Evolutionary conservation across 1,284 basidiomycete genomes (phyloP), one percentile per base, ranked within the genome.

Genomic region (Singerocomus rubriflavus): DNA sequence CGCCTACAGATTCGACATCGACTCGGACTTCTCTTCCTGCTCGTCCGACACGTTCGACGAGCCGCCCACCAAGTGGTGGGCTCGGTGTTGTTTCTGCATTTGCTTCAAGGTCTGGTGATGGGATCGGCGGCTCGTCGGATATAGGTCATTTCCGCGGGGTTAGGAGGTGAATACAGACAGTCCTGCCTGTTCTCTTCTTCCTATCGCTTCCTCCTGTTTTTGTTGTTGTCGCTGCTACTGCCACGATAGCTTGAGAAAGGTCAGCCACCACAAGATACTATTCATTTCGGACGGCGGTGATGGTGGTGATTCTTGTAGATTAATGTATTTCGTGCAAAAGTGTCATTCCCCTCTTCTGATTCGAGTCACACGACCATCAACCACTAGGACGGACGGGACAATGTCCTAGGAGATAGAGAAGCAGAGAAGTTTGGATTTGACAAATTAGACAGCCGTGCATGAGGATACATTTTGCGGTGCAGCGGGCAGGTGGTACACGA

Each of bases 41-140:
- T 67, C 62, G 30, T 60, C 61, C 11, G 62, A 65, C 32, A 57
- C 60, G 34, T 64, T 62, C 26, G 58, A 64, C 35, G 60, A 66
- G 6, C 51, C 47, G 1, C 52, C 48, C 11, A 5, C 35, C 33
- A 67, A 55, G 17, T 67, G 62, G 62, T 64, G 62, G 58, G 52
- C 37, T 25, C 44, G 47, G 32, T 49, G 44, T 17, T 57, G 55
- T 33, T 50, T 56, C 17, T 54, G 52, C 7, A 40, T 57, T 1
- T 68, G 62, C 46, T 56, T 64, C 55, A 67, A 50, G 50, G 56
- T 59, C 7, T 57, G 63, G 67, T 64, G 29, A 54, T 35, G 6
- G 16, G 39, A 46, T 42, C 30, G 29, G 40, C 37, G 39, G 49
- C 33, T 30, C 46, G 27, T 32, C 46, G 40, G 58, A 32, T 14